Evolutionary conservation across 1,139 yeast species (phyloP).

Genomic region (Blastobotrys indianensis): DNA sequence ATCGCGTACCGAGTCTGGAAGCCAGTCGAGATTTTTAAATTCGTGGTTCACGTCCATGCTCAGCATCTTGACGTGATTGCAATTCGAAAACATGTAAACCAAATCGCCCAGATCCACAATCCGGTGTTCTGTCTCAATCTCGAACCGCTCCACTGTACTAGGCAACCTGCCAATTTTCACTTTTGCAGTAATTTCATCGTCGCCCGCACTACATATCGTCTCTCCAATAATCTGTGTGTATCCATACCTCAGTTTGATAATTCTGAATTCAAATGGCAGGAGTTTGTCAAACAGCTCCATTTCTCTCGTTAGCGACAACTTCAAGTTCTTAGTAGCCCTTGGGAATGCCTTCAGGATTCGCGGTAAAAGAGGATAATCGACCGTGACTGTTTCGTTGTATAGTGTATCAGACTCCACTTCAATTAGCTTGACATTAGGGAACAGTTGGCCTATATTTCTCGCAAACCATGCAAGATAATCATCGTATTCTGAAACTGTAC

Average conservation of each 20-base stretch:
- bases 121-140: conserved; percentile 12
- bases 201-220: conserved; percentile 9
- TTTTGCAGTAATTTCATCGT: conserved; percentile 10
- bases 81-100: conserved; percentile 3
- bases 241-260: conserved; percentile 10
- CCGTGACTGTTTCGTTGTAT: conserved; percentile 1
- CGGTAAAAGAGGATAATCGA: conserved; percentile 7
- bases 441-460: background rate
- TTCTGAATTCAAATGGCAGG: conserved; percentile 9
- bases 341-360: conserved; percentile 7
- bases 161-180: conserved; percentile 10
- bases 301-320: conserved; percentile 10
- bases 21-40: conserved; percentile 11
- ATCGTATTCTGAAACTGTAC: conserved; percentile 7
- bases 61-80: conserved; percentile 7
- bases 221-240: conserved; percentile 10
- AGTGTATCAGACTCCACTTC: conserved; percentile 12
- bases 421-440: conserved; percentile 8
- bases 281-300: conserved; percentile 6
- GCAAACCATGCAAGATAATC: conserved; percentile 12
- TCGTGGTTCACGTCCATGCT: conserved; percentile 12
- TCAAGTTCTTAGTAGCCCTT: conserved; percentile 7
- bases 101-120: conserved; percentile 11
- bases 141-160: conserved; percentile 9
- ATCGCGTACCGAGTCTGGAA: conserved; percentile 10